Evolutionary conservation across 2,329 filamentous ascomycete genomes (phyloP).

Genomic region (Cladosporium sp.): DNA sequence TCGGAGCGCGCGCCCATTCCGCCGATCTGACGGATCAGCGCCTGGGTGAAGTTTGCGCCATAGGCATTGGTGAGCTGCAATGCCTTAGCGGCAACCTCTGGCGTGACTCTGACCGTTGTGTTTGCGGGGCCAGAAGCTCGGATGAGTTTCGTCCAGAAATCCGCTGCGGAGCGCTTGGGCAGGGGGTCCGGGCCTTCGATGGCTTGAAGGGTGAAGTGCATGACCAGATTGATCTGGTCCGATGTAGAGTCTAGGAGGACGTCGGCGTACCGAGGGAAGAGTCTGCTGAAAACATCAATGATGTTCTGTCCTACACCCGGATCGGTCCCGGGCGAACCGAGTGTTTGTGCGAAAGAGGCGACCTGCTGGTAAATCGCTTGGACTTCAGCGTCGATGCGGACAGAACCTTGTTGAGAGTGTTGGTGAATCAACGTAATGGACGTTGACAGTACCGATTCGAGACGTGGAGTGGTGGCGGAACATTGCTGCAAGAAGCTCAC

Average conservation of each 20-base stretch:
- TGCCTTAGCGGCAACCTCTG: conserved; percentile 9
- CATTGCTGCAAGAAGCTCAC: conserved; percentile 54
- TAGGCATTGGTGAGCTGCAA: conserved; percentile 51
- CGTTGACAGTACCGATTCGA: conserved; percentile 66
- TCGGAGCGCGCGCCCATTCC: conserved; percentile 68
- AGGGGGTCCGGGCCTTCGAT: conserved; percentile 68
- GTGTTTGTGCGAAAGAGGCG: conserved; percentile 55
- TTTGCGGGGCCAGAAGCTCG: conserved; percentile 34
- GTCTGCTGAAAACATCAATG: conserved; percentile 65
- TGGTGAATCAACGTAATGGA: conserved; percentile 61
- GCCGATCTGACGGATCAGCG: conserved; percentile 61
- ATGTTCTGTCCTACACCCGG: conserved; percentile 69
- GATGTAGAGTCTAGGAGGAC: conserved; percentile 59
- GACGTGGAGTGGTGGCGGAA: conserved; percentile 59
- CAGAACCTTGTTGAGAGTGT: conserved; percentile 35
- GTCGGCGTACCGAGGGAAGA: conserved; percentile 58
- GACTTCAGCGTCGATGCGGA: conserved; percentile 47
- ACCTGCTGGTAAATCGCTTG: conserved; percentile 58
- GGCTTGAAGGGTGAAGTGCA: conserved; percentile 67
- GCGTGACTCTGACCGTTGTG: conserved; percentile 16
- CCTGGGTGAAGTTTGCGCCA: conserved; percentile 57
- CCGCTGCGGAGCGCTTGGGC: conserved; percentile 68
- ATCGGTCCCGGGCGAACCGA: conserved; percentile 62
- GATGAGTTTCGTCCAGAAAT: conserved; percentile 65
- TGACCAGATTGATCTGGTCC: conserved; percentile 59